Evolutionary conservation across 1,139 yeast species (phyloP).

Genomic region (Sugiyamaella paludigena): DNA sequence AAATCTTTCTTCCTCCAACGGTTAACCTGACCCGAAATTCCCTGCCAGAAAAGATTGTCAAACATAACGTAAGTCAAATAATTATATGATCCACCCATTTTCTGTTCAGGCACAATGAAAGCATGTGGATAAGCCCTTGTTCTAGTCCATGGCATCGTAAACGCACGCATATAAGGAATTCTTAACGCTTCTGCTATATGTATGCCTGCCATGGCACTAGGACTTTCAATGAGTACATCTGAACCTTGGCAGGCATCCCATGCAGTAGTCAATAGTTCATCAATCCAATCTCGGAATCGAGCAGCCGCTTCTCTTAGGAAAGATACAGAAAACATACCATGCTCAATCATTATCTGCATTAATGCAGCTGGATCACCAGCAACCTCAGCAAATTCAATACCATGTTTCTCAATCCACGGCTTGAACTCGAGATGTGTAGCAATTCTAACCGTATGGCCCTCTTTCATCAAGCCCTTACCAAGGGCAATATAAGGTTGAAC

Average conservation of each 20-base stretch:
- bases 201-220: constrained; percentile 93
- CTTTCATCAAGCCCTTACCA: constrained; percentile 71
- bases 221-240: constrained; percentile 86
- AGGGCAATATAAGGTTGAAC: constrained; percentile 94
- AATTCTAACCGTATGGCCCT: constrained; percentile 80
- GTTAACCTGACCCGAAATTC: constrained; percentile 84
- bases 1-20: constrained; percentile 76
- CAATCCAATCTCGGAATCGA: constrained; percentile 78
- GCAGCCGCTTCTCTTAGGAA: constrained; percentile 79
- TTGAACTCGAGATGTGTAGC: constrained; percentile 83
- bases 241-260: constrained; percentile 87
- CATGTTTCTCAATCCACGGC: constrained; percentile 67
- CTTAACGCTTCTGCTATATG: constrained; percentile 91
- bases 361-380: constrained; percentile 94
- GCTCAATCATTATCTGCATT: constrained; percentile 89
- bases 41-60: constrained; percentile 92
- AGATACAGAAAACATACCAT: constrained; percentile 81
- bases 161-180: constrained; percentile 90
- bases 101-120: constrained; percentile 89
- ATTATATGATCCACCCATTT: constrained; percentile 88
- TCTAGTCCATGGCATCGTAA: constrained; percentile 98
- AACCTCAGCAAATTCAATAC: constrained; percentile 64
- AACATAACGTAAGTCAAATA: constrained; percentile 88
- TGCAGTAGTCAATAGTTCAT: constrained; percentile 61
- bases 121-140: constrained; percentile 97